Base-by-base conservation (phyloP, 805 yeast species). In the Candida alai region DNA sequence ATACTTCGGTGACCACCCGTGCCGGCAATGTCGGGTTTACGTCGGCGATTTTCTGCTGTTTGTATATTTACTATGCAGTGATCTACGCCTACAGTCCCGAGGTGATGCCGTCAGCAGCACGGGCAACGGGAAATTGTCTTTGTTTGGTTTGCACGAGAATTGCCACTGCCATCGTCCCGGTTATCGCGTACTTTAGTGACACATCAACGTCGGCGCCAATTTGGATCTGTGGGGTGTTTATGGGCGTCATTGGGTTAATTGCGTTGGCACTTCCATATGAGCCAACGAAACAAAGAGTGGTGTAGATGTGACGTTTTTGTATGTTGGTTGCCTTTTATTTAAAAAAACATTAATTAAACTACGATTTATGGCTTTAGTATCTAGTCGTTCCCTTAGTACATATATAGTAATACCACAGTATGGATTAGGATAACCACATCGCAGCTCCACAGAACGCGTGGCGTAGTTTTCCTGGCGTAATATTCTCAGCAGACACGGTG, bases 1-100 rank as follows among this genome's bases (percentile, higher is more conserved):
- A 76, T 48, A 78, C 84, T 12, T 69, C 76, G 1, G 78, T 76
- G 10, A 66, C 70, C 51, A 70, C 78, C 0, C 59, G 72, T 33
- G 55, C 67, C 19, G 56, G 60, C 14, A 52, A 60, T 43, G 51
- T 59, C 32, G 68, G 56, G 4, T 74, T 64, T 48, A 74, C 74
- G 44, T 72, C 76, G 12, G 71, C 74, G 13, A 73, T 79, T 18
- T 74, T 70, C 50, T 56, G 74, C 36, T 43, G 50, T 40, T 52
- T 28, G 47, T 59, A 36, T 43, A 54, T 53, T 12, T 74, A 74
- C 48, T 52, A 52, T 28, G 53, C 48, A 6, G 43, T 48, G 16
- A 47, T 62, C 19, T 62, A 59, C 36, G 66, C 65, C 3, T 62
- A 58, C 41, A 60, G 67, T 0, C 67, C 67, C 1, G 68, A 62